These are phyloP conservation scores for Echium plantagineum DNA, from an alignment of 257 asterid species.

Conservation along the genomic window DNA sequence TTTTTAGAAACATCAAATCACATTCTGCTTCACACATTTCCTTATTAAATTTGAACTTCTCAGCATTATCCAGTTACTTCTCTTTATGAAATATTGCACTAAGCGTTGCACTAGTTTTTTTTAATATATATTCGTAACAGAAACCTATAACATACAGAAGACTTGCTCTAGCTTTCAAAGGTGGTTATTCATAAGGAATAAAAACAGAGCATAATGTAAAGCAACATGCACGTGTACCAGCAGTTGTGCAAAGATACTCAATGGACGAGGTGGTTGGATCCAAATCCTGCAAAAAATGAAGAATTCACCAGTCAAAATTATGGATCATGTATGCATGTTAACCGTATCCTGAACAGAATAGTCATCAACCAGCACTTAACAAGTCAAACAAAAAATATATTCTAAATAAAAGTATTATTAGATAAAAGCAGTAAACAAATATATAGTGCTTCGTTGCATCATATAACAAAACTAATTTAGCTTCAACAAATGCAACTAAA, in stretches of 20 bases:
- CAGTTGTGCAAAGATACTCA: slow-evolving; percentile 82
- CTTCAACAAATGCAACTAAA: too few relatives aligned
- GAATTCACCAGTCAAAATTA: slow-evolving; percentile 1
- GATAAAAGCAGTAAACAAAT: too few relatives aligned
- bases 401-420: too few relatives aligned
- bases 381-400: too few relatives aligned
- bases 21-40: background rate
- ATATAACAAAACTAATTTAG: too few relatives aligned
- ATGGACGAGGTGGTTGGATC: slow-evolving; percentile 70
- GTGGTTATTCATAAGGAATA: slow-evolving; percentile 4
- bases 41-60: background rate
- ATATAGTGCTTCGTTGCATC: too few relatives aligned
- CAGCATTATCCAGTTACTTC: background rate
- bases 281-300: slow-evolving; percentile 56
- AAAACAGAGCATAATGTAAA: slow-evolving; percentile 12
- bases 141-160: background rate
- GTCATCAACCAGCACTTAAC: too few relatives aligned
- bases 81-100: background rate
- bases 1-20: too few relatives aligned
- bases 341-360: too few relatives aligned
- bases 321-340: too few relatives aligned
- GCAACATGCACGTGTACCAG: slow-evolving; percentile 49
- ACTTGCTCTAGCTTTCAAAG: background rate
- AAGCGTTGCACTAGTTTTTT: background rate
- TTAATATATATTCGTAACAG: background rate